Evolutionary conservation across 305 asterid species (phyloP).

Genomic region (Plantago lanceolata): DNA sequence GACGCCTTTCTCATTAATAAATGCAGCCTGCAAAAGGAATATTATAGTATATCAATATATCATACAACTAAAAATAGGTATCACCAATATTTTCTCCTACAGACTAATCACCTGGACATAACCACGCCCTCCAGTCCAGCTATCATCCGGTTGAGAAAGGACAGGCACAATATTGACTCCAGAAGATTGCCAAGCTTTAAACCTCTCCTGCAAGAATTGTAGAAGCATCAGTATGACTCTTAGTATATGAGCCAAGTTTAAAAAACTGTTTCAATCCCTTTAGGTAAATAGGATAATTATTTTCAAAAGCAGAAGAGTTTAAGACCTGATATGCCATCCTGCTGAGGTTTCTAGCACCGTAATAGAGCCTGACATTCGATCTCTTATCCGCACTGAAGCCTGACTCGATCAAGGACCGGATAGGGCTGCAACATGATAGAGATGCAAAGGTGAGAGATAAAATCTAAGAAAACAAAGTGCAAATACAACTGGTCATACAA

Average conservation of each 20-base stretch:
- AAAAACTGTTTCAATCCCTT: not conserved
- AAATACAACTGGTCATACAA: constrained; percentile 14
- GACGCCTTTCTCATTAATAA: constrained; percentile 54
- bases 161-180: constrained; percentile 86
- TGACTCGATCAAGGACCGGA: constrained; percentile 76
- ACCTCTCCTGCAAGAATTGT: constrained; percentile 52
- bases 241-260: constrained; percentile 1
- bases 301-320: constrained; percentile 11
- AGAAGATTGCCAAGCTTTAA: constrained; percentile 68
- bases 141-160: constrained; percentile 75
- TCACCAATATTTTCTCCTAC: constrained; percentile 1
- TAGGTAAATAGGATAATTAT: not conserved
- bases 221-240: constrained; percentile 10
- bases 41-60: too few relatives aligned
- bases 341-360: constrained; percentile 81
- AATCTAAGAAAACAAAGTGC: not conserved
- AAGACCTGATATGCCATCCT: constrained; percentile 90
- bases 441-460: constrained; percentile 13
- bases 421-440: constrained; percentile 53
- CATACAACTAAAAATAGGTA: constrained; percentile 12
- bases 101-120: constrained; percentile 67
- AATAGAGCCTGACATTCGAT: constrained; percentile 83
- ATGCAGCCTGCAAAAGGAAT: constrained; percentile 68
- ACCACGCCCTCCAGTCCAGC: constrained; percentile 87
- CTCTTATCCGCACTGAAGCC: constrained; percentile 68